These are phyloP conservation scores for grape (Vitis vinifera) DNA, from an alignment of 164 flowering plant species.

Conservation along the genomic window ASM3070453v1 NC_081807.1:7204501-7205000, in stretches of 20 bases:
- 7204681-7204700: conserved; percentile 68
- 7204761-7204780: too few species aligned
- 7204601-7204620: conserved; percentile 91
- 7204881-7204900: conserved; percentile 80
- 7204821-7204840: conserved; percentile 83
- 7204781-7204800: not conserved
- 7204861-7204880: conserved; percentile 87
- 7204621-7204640: conserved; percentile 62
- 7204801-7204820: conserved; percentile 85
- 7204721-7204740: not conserved
- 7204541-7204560: not conserved
- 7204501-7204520: not conserved
- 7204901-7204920: conserved; percentile 86
- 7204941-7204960: conserved; percentile 1
- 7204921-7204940: conserved; percentile 93
- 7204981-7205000: not conserved
- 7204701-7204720: conserved; percentile 12
- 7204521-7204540: not conserved
- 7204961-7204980: not conserved
- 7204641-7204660: conserved; percentile 74
- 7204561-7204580: not conserved
- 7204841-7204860: conserved; percentile 76
- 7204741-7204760: too few species aligned
- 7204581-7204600: conserved; percentile 83
- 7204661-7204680: conserved; percentile 74